Evolutionary conservation across 2,329 filamentous ascomycete species (phyloP).

Genomic region (Amauroascus niger): DNA sequence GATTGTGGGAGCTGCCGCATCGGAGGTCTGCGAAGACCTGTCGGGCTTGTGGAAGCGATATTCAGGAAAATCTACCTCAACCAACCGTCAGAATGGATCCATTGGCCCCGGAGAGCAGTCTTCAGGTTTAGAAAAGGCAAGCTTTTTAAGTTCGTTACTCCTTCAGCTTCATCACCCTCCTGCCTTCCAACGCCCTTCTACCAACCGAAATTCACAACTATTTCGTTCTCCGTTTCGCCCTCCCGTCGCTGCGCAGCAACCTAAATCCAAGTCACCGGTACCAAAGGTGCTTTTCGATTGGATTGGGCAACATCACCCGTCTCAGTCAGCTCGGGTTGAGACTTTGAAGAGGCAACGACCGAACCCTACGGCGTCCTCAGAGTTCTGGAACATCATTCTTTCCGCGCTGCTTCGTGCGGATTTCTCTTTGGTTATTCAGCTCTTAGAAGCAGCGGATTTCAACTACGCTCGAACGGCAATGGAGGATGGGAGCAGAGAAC

Average conservation of each 20-base stretch:
- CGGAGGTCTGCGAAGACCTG: slow-evolving; percentile 29
- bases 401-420: slow-evolving; percentile 65
- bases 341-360: slow-evolving; percentile 56
- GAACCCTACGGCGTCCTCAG: slow-evolving; percentile 62
- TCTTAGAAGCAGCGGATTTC: slow-evolving; percentile 70
- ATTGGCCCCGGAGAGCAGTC: slow-evolving; percentile 57
- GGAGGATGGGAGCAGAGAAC: slow-evolving; percentile 53
- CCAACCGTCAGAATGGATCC: slow-evolving; percentile 41
- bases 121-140: slow-evolving; percentile 61
- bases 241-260: slow-evolving; percentile 24
- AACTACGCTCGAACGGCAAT: slow-evolving; percentile 57
- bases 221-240: slow-evolving; percentile 22
- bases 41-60: slow-evolving; percentile 28
- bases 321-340: slow-evolving; percentile 57
- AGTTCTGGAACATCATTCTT: slow-evolving; percentile 82
- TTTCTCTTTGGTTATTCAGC: slow-evolving; percentile 53
- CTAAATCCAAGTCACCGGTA: slow-evolving; percentile 41
- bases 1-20: slow-evolving; percentile 25
- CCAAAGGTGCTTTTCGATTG: slow-evolving; percentile 75
- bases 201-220: slow-evolving; percentile 20
- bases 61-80: slow-evolving; percentile 36
- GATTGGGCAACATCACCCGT: slow-evolving; percentile 65
- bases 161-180: slow-evolving; percentile 68
- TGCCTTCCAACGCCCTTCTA: slow-evolving; percentile 22
- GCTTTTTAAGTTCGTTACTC: slow-evolving; percentile 66